Conservation (phyloP, 1,284 basidiomycete genomes). For the Irpex sp. region DNA sequence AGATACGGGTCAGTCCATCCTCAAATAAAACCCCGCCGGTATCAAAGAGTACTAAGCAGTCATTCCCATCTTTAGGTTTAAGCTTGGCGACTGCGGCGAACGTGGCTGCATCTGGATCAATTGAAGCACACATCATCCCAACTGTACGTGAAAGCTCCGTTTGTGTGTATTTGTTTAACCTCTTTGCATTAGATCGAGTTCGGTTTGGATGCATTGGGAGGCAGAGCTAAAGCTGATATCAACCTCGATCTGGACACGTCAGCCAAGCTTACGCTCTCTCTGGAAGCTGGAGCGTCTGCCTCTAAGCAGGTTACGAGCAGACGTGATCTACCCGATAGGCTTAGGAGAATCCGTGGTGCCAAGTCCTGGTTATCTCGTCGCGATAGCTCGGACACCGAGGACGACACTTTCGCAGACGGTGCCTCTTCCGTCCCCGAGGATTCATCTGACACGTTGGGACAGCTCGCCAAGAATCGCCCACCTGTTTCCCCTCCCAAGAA, state of each 20-base stretch:
- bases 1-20: slow-evolving; percentile 32
- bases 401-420: too few relatives aligned
- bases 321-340: background rate
- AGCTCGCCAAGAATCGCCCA: too few relatives aligned
- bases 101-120: slow-evolving; percentile 34
- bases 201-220: slow-evolving; percentile 34
- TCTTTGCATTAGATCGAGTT: slow-evolving; percentile 16
- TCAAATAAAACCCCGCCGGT: too few relatives aligned
- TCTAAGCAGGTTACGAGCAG: background rate
- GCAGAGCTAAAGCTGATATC: slow-evolving; percentile 29
- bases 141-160: slow-evolving; percentile 18
- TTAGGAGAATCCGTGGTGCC: too few relatives aligned
- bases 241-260: slow-evolving; percentile 41
- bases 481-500: too few relatives aligned
- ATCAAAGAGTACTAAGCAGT: too few relatives aligned
- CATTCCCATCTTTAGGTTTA: slow-evolving; percentile 29
- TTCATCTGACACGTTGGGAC: too few relatives aligned
- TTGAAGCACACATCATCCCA: slow-evolving; percentile 49
- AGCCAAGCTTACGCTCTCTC: slow-evolving; percentile 30
- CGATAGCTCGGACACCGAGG: too few relatives aligned
- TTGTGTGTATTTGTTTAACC: background rate
- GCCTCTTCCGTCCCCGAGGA: too few relatives aligned
- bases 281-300: slow-evolving; percentile 8
- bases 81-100: slow-evolving; percentile 38
- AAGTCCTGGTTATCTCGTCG: too few relatives aligned